A percentile compares a stretch with the other conserved stretches of the same genome.
Evolutionary conservation across 2,329 filamentous ascomycete genomes (phyloP).

Genomic region (Alternaria sp.): DNA sequence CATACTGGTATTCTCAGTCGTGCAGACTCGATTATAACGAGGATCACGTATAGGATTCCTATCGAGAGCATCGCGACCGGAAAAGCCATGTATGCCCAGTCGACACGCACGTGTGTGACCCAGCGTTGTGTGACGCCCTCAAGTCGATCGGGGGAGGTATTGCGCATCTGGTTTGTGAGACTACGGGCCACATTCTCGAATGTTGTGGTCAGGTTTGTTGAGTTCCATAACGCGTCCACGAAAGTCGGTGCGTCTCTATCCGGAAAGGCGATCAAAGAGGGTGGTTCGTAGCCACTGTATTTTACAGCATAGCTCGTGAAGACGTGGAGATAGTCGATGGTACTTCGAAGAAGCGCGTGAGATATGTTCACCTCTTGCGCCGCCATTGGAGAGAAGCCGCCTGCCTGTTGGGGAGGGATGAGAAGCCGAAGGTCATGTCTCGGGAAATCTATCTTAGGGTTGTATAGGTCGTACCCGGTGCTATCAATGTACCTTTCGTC

Average conservation of each 20-base stretch:
- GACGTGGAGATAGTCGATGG: not conserved
- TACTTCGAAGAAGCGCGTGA: slow-evolving; percentile 1
- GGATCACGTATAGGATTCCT: not conserved
- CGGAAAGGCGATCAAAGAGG: not conserved
- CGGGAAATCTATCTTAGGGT: not conserved
- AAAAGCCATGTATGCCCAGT: not conserved
- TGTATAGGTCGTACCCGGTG: not conserved
- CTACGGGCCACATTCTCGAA: not conserved
- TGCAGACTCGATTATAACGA: not conserved
- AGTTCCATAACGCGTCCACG: not conserved
- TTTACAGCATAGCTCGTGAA: not conserved
- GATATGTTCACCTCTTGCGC: not conserved
- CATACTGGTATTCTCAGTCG: not conserved
- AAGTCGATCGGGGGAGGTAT: not conserved
- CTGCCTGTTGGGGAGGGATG: not conserved
- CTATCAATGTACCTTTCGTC: not conserved
- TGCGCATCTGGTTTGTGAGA: not conserved
- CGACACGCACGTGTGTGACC: not conserved
- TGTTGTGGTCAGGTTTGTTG: not conserved
- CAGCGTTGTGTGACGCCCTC: not conserved
- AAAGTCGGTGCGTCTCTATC: not conserved
- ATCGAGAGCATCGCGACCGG: not conserved
- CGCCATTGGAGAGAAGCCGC: not conserved
- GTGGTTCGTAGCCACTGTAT: accelerated
- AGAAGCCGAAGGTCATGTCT: not conserved